Evolutionary conservation across 2,329 filamentous ascomycete species (phyloP).

Genomic region (Geosmithia flava): DNA sequence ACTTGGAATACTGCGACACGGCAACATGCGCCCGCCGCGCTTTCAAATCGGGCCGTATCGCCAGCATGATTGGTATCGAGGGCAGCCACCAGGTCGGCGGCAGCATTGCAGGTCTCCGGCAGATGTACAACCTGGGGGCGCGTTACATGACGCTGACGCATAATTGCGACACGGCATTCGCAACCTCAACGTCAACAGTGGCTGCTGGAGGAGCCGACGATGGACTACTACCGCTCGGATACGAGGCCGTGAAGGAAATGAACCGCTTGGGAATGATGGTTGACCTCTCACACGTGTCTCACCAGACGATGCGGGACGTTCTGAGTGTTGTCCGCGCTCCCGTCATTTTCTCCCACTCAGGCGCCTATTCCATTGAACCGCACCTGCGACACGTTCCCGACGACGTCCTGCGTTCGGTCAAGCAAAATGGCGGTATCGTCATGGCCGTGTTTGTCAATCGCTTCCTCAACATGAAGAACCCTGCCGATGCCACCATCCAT

Average conservation of each 20-base stretch:
- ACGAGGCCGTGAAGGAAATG: conserved; percentile 18
- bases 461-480: conserved; percentile 16
- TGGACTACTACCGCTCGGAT: conserved; percentile 13
- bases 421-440: conserved; percentile 22
- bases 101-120: conserved; percentile 18
- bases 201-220: conserved; percentile 9
- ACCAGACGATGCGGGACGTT: conserved; percentile 16
- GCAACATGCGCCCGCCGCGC: conserved; percentile 12
- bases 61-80: conserved; percentile 24
- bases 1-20: conserved; percentile 13
- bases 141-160: conserved; percentile 23
- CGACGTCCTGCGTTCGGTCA: conserved; percentile 20
- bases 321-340: conserved; percentile 12
- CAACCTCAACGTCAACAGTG: conserved; percentile 15
- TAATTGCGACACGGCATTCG: conserved; percentile 19
- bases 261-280: conserved; percentile 22
- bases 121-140: conserved; percentile 20
- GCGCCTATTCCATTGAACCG: conserved; percentile 10
- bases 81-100: conserved; percentile 21
- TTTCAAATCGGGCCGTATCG: conserved; percentile 17
- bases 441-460: conserved; percentile 26
- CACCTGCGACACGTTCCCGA: conserved; percentile 27
- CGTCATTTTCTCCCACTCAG: conserved; percentile 19
- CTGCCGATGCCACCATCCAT: conserved; percentile 16
- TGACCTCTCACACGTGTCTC: conserved; percentile 17